Evolutionary conservation across 768 basidiomycete species (phyloP).

Genomic region (Sarcodon aspratus): DNA sequence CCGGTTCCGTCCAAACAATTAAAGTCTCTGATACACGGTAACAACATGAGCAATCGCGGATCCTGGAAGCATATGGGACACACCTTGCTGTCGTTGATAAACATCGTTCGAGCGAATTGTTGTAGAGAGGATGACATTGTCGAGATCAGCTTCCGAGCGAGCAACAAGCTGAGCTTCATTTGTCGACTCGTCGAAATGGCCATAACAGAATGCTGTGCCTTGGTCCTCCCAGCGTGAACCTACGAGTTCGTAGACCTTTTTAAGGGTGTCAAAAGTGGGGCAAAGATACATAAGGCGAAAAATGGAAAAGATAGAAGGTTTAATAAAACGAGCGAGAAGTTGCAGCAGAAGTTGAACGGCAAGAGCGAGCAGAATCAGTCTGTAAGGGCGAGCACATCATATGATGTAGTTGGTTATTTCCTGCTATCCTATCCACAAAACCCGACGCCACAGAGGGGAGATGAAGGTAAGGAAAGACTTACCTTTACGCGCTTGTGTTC

Average conservation of each 20-base stretch:
- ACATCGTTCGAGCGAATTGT: conserved; percentile 75
- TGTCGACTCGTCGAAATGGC: conserved; percentile 68
- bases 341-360: background rate
- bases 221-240: conserved; percentile 90
- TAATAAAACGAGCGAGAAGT: conserved; percentile 1
- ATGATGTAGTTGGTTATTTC: too few species aligned
- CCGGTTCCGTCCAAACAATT: conserved; percentile 97
- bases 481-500: conserved; percentile 84
- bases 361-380: background rate
- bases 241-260: conserved; percentile 88
- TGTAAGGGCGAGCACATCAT: conserved; percentile 4
- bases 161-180: conserved; percentile 77
- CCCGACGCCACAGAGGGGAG: conserved; percentile 7
- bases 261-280: background rate
- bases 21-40: conserved; percentile 61
- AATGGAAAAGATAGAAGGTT: background rate
- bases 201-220: conserved; percentile 94
- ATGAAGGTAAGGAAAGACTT: conserved; percentile 17
- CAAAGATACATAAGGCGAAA: conserved; percentile 2
- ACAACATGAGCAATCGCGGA: conserved; percentile 1
- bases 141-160: conserved; percentile 65
- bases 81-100: conserved; percentile 81
- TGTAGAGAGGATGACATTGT: conserved; percentile 67
- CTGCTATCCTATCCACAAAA: conserved; percentile 2
- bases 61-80: conserved; percentile 13